Base-by-base conservation (phyloP, 2,329 filamentous ascomycete genomes). In the Botrytis byssoidea region DNA sequence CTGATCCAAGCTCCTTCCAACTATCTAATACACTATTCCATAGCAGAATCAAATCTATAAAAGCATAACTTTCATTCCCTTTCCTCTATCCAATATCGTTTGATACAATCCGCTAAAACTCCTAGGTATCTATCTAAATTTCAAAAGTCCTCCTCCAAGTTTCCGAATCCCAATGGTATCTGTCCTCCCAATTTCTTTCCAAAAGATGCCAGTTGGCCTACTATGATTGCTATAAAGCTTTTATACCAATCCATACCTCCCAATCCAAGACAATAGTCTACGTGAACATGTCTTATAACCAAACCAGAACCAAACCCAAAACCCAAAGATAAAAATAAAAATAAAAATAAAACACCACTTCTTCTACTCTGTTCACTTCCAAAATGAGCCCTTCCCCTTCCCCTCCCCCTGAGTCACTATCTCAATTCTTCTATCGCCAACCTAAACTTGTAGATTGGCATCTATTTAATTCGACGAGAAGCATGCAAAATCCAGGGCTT, bases 71-170 rank as follows among this genome's bases (percentile, higher is more conserved):
- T 55, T 37, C 44, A 68, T 55, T 42, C 46, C 65, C 35, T 22
- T 42, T 18, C 35, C 16, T 55, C n/a, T 55, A 57, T 42, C 65
- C 65, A 10, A 2, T 63, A 18, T n/a, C n/a, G 14, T 18, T 22
- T 35, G 55, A 67, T 10, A 35, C 46, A 25, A 55, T 37, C 35
- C 65, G 65, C 29, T 14, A 40, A 40, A 57, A 68, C 37, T 48
- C 48, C 65, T 57, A 68, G 65, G 65, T 68, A 68, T 68, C 65
- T 68, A 55, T 68, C 35, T 68, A 68, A 68, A 57, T 55, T 55
- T 55, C n/a, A 68, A 68, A 57, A 40, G 37, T 55, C 37, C 10
- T 29, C 25, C n/a, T 42, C 35, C 65, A 57, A 57, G 51, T 57
- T 55, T 25, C 51, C 35, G 20, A 68, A 14, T 68, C 65, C 65